Base-by-base conservation (phyloP, 805 yeast species). In the Starmera caribaea region DNA sequence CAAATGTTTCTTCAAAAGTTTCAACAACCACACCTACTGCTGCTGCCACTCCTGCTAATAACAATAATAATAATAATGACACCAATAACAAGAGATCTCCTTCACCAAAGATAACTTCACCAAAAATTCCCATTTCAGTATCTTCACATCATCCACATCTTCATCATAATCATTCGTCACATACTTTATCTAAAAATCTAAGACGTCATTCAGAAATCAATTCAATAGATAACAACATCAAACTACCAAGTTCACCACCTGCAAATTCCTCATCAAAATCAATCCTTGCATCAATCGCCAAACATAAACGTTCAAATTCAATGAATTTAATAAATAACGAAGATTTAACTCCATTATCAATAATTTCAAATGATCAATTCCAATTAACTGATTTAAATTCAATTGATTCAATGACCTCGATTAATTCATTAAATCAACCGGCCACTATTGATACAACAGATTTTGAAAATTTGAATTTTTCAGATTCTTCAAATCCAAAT, bases 171-270 rank as follows among this genome's bases (percentile, higher is more conserved):
- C 26, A 21, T 21, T 21, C 26, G 6, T 21, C 26, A 21, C 30
- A 43, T 30, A 41, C 45, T 8, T 35, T 45, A 24, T 39, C 50
- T 12, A 45, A 38, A 30, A 21, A 21, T 21, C 40, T 43, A 3
- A 42, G 45, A 30, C 43, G 48, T 17, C 37, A 43, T 35, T 40
- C 45, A 0, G 48, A 49, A 13, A 44, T 41, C 30, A 12, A 34
- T 24, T 26, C 24, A n/a, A 7, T 14, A 8, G 36, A 34, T 26
- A 29, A 16, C 3, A 14, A 29, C 3, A 24, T 36, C n/a, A 28
- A 33, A 6, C 27, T 38, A 8, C 32, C 48, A 9, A 14, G 43
- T 6, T 39, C 47, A 3, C 42, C 51, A 2, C 46, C 54, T 6
- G 30, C 34, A 32, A 2, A 5, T 7, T 32, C 34, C 4, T 32